Conservation (phyloP, 306 rosid species). For the Cotoneaster glaucophyllus region DNA sequence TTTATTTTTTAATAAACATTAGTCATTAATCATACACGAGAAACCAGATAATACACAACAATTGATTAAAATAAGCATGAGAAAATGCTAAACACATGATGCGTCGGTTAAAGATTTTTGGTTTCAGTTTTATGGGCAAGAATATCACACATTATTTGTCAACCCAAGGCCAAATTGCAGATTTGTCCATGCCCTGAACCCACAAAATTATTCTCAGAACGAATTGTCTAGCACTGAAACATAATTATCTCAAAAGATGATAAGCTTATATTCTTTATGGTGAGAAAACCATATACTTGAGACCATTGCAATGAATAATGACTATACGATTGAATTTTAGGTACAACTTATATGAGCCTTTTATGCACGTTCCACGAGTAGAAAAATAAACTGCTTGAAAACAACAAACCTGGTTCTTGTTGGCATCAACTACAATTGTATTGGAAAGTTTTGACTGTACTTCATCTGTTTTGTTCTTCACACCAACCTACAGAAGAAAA, state of each 20-base stretch:
- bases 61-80: not conserved
- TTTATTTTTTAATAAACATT: not conserved
- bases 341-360: not conserved
- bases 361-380: not conserved
- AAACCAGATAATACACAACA: not conserved
- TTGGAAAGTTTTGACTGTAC: slow-evolving; percentile 75
- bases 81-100: not conserved
- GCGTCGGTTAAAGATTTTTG: not conserved
- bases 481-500: slow-evolving; percentile 59
- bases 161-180: not conserved
- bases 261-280: not conserved
- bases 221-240: not conserved
- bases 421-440: slow-evolving; percentile 63
- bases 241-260: not conserved
- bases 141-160: not conserved
- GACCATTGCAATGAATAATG: not conserved
- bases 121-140: not conserved
- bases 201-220: not conserved
- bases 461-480: slow-evolving; percentile 76
- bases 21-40: not conserved
- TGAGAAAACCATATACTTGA: not conserved
- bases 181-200: not conserved
- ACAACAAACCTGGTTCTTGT: slow-evolving; percentile 74
- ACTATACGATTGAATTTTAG: not conserved
- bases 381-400: not conserved